Evolutionary conservation across 176 grass and related monocot genomes (phyloP).

Genomic region (Carex pumila): DNA sequence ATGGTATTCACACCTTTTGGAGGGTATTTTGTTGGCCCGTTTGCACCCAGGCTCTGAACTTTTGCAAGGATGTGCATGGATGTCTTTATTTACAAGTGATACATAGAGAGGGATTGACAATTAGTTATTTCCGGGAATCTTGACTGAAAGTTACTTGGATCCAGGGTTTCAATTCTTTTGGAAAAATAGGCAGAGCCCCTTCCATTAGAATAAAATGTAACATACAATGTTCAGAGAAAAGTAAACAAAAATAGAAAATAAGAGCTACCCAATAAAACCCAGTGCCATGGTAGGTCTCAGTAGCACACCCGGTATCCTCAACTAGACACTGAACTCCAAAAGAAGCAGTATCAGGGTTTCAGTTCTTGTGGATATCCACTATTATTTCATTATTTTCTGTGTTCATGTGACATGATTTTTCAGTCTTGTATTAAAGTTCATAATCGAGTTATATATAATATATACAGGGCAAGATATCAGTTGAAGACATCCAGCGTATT

Average conservation of each 20-base stretch:
- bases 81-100: not conserved
- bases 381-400: not conserved
- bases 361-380: not conserved
- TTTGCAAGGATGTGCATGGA: not conserved
- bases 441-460: not conserved
- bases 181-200: too few relatives aligned
- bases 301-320: too few relatives aligned
- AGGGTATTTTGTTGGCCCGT: not conserved
- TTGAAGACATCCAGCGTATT: slow-evolving; percentile 66
- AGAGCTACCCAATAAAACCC: too few relatives aligned
- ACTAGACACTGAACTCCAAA: too few relatives aligned
- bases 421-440: slow-evolving; percentile 1
- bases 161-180: not conserved
- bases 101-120: not conserved
- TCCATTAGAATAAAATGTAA: too few relatives aligned
- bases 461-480: slow-evolving; percentile 78
- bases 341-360: not conserved
- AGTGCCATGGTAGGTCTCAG: too few relatives aligned
- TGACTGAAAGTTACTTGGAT: not conserved
- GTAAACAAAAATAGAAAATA: too few relatives aligned
- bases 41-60: not conserved
- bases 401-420: not conserved
- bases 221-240: too few relatives aligned
- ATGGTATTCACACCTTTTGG: not conserved
- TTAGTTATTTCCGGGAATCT: not conserved